Evolutionary conservation across 371 early-diverging fungal species (phyloP).

Genomic region (Gilbertella persicaria): DNA sequence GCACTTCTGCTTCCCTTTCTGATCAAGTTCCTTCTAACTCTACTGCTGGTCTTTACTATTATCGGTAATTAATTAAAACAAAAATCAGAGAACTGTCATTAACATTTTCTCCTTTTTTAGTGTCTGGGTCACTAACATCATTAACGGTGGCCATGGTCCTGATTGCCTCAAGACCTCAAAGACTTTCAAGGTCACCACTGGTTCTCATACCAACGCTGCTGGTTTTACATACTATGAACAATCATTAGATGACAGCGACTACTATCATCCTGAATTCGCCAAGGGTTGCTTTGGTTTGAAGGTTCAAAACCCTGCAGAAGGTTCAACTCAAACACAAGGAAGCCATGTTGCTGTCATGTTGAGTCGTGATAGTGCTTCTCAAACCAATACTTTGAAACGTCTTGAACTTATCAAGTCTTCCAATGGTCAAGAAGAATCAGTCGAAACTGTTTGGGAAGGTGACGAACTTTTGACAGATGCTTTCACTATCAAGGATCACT

Average conservation of each 20-base stretch:
- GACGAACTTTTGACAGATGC: conserved; percentile 12
- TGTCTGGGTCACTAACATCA: conserved; percentile 39
- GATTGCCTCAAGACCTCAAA: conserved; percentile 44
- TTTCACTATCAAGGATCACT: conserved; percentile 26
- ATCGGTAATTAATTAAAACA: conserved; percentile 21
- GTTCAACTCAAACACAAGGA: conserved; percentile 8
- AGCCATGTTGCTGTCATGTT: conserved; percentile 12
- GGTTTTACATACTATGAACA: conserved; percentile 44
- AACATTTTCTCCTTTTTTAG: conserved; percentile 10
- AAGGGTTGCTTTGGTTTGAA: conserved; percentile 36
- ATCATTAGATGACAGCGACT: conserved; percentile 15
- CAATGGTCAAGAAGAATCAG: conserved; percentile 11
- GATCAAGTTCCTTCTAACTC: conserved; percentile 28
- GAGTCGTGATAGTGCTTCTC: conserved; percentile 33
- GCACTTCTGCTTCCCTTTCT: conserved; percentile 29
- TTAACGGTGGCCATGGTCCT: conserved; percentile 33
- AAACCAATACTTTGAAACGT: conserved; percentile 23
- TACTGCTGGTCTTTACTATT: conserved; percentile 30
- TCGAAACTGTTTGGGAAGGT: conserved; percentile 24
- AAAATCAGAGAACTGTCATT: neutral
- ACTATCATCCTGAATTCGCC: conserved; percentile 20
- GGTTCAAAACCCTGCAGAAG: conserved; percentile 20
- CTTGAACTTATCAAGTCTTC: conserved; percentile 25
- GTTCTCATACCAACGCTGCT: conserved; percentile 49
- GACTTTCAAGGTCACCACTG: conserved; percentile 54